Evolutionary conservation across 352 stramenopile species (phyloP), one percentile per base, ranked within the genome.

Genomic region (Pythium sp.): DNA sequence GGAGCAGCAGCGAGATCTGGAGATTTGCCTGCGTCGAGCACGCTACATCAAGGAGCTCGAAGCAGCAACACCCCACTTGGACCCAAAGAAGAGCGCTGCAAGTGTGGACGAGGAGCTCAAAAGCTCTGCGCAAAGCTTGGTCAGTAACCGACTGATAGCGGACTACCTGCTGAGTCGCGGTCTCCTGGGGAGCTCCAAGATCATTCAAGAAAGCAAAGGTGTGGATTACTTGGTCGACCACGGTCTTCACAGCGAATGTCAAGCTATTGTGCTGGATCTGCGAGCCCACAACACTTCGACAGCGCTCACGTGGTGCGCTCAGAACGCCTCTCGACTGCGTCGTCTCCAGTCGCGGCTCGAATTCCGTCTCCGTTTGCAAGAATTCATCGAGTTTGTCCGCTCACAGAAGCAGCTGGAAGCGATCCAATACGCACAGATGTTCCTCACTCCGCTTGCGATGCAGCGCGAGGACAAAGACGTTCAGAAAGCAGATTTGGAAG

Each of bases 361-460:
- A 61, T 92, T 95, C 46, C 81, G 83, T 9, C 56, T 95, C 36
- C 77, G 87, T 8, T 60, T 93, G 32, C 87, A 95, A 67, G 82
- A 89, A 63, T 91, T 93, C 67, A 72, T 95, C 24, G 87, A 93
- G 65, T 72, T 89, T n/a, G 83, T 93, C n/a, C 87, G 87, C 57
- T 76, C 77, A 3, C 77, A 77, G 58, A 86, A 92, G 65, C 80
- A 80, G 11, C 69, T 93, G n/a, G 80, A 91, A 24, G 87, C 87
- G 24, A 79, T 95, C 15, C 67, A 90, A 38, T 91, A 93, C 34
- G 87, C 87, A 4, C 87, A 84, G 62, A 46, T 73, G 8, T 72
- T 81, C 36, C 72, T 95, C 18, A 89, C 84, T 12, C 84, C 85
- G 2, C 74, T 92, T 26, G 85, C 83, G 3, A 75, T 92, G 69